Conservation (phyloP, 495 filamentous ascomycete species). For the Hypomontagnella monticulosa region DNA sequence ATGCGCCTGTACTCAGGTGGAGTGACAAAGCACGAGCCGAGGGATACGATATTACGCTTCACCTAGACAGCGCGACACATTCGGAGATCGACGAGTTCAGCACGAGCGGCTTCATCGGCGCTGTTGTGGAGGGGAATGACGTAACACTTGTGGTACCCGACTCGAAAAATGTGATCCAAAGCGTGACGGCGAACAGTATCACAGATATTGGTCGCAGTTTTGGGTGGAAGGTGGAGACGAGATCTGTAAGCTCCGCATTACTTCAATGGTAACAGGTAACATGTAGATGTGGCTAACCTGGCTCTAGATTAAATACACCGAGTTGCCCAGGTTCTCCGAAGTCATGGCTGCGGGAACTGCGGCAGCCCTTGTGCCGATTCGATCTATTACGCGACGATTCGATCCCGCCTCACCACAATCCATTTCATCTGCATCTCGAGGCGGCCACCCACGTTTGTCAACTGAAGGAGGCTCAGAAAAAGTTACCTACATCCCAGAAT, state of each 20-base stretch:
- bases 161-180: slow-evolving; percentile 82
- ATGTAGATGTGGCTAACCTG: slow-evolving; percentile 23
- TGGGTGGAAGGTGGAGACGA: slow-evolving; percentile 73
- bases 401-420: slow-evolving; percentile 52
- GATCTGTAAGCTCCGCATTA: slow-evolving; percentile 54
- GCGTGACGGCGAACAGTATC: slow-evolving; percentile 78
- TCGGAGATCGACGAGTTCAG: slow-evolving; percentile 90
- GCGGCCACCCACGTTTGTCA: slow-evolving; percentile 48
- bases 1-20: slow-evolving; percentile 82
- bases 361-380: slow-evolving; percentile 89
- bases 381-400: slow-evolving; percentile 77
- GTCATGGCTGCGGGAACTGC: slow-evolving; percentile 94
- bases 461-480: slow-evolving; percentile 62
- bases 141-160: slow-evolving; percentile 81
- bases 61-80: slow-evolving; percentile 81
- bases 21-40: slow-evolving; percentile 76
- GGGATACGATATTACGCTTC: slow-evolving; percentile 87
- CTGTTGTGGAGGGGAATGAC: slow-evolving; percentile 64
- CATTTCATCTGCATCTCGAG: slow-evolving; percentile 43
- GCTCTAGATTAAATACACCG: slow-evolving; percentile 77
- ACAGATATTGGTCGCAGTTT: slow-evolving; percentile 71
- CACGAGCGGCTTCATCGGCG: slow-evolving; percentile 85
- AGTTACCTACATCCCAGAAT: slow-evolving; percentile 69
- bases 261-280: not conserved
- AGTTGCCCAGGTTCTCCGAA: slow-evolving; percentile 79